Base-by-base conservation (phyloP, 768 basidiomycete species). In the Sistotremastrum niveocremeum region DNA sequence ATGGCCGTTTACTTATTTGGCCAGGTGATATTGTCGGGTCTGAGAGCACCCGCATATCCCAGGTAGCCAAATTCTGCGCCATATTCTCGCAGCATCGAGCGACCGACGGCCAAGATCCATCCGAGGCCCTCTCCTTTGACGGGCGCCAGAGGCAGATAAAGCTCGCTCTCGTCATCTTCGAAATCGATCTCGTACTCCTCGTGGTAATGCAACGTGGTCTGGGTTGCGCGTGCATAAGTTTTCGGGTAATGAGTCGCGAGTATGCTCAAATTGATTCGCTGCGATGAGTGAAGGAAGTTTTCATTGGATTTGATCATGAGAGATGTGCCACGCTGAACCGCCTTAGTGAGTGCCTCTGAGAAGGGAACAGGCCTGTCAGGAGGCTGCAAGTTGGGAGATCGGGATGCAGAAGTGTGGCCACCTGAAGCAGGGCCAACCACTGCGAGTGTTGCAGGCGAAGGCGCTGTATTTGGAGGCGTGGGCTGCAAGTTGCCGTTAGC, bases 81-180 rank as follows among this genome's bases (percentile, higher is more conserved):
- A 54, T 84, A 81, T 56, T 88, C 85, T 54, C 73, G 77, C 56
- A 88, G 76, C 85, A 88, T 88, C 37, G 84, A 79, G 57, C 81
- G 83, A 54, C 84, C 84, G 76, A 88, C 80, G 31, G 82, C 67
- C 60, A 84, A 87, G n/a, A 86, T 77, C 85, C 85, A 88, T 20
- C 80, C 85, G 32, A 88, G 68, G 42, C 85, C 85, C 59, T 84
- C 81, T 38, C 82, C 83, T 32, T 73, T 81, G 48, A 77, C 66
- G 34, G 73, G 68, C 54, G 84, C 79, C 38, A 78, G 78, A 0
- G 84, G 85, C 85, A 84, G 87, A 56, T 77, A 84, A n/a, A 88
- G 66, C 55, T 87, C 85, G 51, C 84, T 82, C 58, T 85, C 84
- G 52, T 85, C 81, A 53, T 88, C 85, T 58, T 87, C 84, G 45